A percentile compares a stretch with the other conserved stretches of the same genome.
These are phyloP conservation scores for Nelumbo lutea DNA, from an alignment of 164 flowering plant species.

Conservation along the genomic window DNA sequence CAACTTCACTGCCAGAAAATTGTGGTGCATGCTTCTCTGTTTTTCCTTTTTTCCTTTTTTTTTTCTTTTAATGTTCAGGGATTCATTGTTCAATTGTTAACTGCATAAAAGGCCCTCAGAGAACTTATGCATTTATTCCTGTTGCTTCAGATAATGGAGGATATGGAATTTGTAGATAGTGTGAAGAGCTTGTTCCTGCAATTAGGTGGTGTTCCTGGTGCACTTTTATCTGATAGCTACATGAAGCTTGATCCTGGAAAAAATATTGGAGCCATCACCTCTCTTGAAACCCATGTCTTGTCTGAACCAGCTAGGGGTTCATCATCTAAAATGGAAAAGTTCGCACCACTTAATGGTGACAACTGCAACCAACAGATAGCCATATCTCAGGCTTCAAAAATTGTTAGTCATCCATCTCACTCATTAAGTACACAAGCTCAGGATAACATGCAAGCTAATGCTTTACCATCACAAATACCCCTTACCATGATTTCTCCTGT, in stretches of 20 bases:
- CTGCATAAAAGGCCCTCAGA: constrained; percentile 1
- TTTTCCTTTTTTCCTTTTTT: background rate
- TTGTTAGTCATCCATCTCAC: constrained; percentile 27
- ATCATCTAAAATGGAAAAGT: constrained; percentile 10
- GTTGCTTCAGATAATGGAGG: constrained; percentile 65
- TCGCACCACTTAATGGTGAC: constrained; percentile 14
- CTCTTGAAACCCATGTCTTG: constrained; percentile 19
- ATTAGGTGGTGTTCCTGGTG: constrained; percentile 53
- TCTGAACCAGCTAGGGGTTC: constrained; percentile 16
- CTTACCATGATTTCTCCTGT: constrained; percentile 13
- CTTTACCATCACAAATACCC: constrained; percentile 19
- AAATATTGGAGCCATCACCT: constrained; percentile 21
- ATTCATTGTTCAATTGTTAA: background rate
- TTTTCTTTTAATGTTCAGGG: background rate
- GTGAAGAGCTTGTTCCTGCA: constrained; percentile 63
- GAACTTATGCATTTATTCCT: constrained; percentile 7
- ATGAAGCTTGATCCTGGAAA: constrained; percentile 23
- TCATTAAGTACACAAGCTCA: constrained; percentile 17
- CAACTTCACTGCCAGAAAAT: background rate
- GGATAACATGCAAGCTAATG: constrained; percentile 18
- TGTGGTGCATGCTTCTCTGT: background rate
- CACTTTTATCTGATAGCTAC: constrained; percentile 39
- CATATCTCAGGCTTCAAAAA: constrained; percentile 20
- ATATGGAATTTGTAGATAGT: constrained; percentile 53
- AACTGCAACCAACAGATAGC: constrained; percentile 23